These are phyloP conservation scores for Aspergillus texensis DNA, from an alignment of 2,329 filamentous ascomycete genomes.

Conservation along the genomic window DNA sequence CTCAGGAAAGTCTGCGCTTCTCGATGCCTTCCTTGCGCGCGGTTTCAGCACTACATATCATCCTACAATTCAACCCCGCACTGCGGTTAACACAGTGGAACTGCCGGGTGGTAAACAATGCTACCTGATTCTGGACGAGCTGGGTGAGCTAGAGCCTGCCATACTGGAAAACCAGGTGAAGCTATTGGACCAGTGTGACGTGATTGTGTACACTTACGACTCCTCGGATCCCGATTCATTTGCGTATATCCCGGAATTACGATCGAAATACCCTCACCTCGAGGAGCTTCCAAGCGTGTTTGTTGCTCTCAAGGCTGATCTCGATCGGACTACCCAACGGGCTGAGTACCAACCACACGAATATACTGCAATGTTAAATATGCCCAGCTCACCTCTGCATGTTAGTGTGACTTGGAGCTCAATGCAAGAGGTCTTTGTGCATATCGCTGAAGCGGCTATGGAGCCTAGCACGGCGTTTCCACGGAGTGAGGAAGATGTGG, in stretches of 20 bases:
- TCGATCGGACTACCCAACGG: constrained; percentile 94
- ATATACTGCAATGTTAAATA: constrained; percentile 81
- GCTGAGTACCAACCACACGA: constrained; percentile 89
- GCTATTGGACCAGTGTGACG: constrained; percentile 81
- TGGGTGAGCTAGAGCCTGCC: constrained; percentile 92
- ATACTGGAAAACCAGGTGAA: constrained; percentile 90
- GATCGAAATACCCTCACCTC: constrained; percentile 77
- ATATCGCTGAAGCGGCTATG: constrained; percentile 86
- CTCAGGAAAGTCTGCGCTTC: constrained; percentile 86
- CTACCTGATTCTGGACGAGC: constrained; percentile 92
- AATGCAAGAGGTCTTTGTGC: constrained; percentile 91
- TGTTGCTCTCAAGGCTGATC: constrained; percentile 90
- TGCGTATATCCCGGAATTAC: constrained; percentile 81
- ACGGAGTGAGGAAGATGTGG: constrained; percentile 78
- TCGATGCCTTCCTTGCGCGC: constrained; percentile 88
- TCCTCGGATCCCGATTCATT: constrained; percentile 97
- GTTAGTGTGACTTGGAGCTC: constrained; percentile 94
- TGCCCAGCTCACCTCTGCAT: constrained; percentile 83
- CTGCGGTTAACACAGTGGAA: constrained; percentile 94
- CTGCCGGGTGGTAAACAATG: constrained; percentile 94
- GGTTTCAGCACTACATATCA: constrained; percentile 83
- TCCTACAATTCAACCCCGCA: constrained; percentile 91
- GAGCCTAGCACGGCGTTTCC: constrained; percentile 88
- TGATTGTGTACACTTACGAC: constrained; percentile 95
- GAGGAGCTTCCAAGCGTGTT: constrained; percentile 91